Evolutionary conservation across 768 basidiomycete species (phyloP).

Genomic region (Xerocomus spinulosus): DNA sequence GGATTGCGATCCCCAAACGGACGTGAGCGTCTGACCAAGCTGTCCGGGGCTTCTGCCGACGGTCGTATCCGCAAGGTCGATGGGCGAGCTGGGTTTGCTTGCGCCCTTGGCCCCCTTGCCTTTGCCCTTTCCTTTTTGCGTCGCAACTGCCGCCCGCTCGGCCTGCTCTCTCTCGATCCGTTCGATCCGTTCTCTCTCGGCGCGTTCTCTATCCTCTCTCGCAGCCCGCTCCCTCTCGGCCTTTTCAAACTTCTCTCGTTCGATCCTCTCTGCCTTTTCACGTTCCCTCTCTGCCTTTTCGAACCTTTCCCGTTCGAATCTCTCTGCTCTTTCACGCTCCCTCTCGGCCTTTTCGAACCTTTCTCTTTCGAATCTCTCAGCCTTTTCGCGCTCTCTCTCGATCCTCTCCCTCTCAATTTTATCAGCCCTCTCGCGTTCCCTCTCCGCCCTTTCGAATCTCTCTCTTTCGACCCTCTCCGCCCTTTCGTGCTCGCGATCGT

Average conservation of each 20-base stretch:
- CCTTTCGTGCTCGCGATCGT: constrained; percentile 2
- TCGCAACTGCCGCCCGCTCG: constrained; percentile 4
- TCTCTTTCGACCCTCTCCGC: constrained; percentile 4
- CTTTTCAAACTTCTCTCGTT: neutral
- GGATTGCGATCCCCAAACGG: constrained; percentile 45
- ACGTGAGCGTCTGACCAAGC: constrained; percentile 41
- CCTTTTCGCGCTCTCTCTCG: constrained; percentile 5
- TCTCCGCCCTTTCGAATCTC: neutral
- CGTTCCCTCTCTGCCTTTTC: neutral
- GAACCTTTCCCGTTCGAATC: too few relatives aligned
- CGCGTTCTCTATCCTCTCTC: neutral
- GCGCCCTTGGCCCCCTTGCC: constrained; percentile 17
- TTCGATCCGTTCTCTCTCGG: neutral
- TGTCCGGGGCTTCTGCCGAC: constrained; percentile 36
- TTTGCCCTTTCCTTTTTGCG: constrained; percentile 13
- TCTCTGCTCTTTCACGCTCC: constrained; percentile 2
- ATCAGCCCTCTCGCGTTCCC: constrained; percentile 5
- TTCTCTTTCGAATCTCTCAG: too few relatives aligned
- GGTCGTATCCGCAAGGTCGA: constrained; percentile 35
- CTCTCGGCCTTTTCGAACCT: neutral
- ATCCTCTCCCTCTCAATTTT: constrained; percentile 2
- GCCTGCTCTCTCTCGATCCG: constrained; percentile 1
- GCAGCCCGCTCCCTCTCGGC: constrained; percentile 1
- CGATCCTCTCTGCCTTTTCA: neutral
- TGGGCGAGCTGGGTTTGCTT: constrained; percentile 23